A percentile compares a stretch with the other conserved stretches of the same genome.
Conservation (phyloP, 495 filamentous ascomycete genomes). For the Talaromyces stipitatus region DNA sequence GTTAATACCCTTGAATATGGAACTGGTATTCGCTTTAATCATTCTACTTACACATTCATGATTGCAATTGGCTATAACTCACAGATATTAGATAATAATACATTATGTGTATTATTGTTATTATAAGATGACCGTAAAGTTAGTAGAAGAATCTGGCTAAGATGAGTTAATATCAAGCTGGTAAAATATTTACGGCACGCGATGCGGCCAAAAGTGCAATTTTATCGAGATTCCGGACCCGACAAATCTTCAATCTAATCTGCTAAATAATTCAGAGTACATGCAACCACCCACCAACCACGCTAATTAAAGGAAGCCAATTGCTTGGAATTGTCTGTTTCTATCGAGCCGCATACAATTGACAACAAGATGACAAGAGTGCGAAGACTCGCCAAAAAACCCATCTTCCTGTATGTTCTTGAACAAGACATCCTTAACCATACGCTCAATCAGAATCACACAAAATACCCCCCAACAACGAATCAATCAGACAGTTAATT, state of each 20-base stretch:
- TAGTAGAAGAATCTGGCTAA: too few species aligned
- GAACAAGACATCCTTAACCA: background rate
- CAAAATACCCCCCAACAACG: background rate
- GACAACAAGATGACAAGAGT: background rate
- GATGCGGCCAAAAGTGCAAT: slow-evolving; percentile 35
- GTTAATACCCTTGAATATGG: background rate
- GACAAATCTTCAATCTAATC: slow-evolving; percentile 8
- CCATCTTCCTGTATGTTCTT: slow-evolving; percentile 58
- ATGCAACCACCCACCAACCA: background rate
- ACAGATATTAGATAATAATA: too few species aligned
- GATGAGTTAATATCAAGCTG: background rate
- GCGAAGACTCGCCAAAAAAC: slow-evolving; percentile 30
- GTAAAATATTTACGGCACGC: slow-evolving; percentile 20
- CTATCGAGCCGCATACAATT: background rate
- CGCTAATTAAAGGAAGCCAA: background rate
- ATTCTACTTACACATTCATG: too few species aligned
- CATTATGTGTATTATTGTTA: too few species aligned
- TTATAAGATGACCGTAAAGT: too few species aligned
- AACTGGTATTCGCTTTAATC: background rate
- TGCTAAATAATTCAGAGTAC: background rate
- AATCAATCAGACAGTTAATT: background rate
- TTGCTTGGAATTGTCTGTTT: background rate
- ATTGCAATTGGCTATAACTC: too few species aligned
- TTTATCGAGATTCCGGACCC: slow-evolving; percentile 2
- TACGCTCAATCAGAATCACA: background rate